phyloP scores from a whole-genome alignment of 129 eudicot genomes.

The Tanacetum coccineum region DNA sequence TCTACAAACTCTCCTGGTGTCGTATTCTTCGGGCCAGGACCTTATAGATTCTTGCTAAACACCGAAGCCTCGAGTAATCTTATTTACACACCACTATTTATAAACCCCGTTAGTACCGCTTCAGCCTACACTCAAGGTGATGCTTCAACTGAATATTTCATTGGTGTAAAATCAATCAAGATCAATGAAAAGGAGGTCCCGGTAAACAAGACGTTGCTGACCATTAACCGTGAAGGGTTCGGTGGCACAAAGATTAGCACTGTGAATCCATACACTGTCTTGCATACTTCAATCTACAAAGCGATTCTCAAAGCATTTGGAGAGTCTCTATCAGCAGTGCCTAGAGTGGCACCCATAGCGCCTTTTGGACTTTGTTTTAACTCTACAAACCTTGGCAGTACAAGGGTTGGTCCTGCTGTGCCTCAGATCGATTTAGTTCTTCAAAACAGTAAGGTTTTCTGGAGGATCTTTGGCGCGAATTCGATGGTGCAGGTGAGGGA shows the following conservation, averaged over 20 bases:
- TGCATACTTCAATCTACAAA: slow-evolving; percentile 34
- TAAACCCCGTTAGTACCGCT: slow-evolving; percentile 32
- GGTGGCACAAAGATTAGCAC: slow-evolving; percentile 53
- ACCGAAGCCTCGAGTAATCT: slow-evolving; percentile 30
- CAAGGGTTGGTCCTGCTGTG: slow-evolving; percentile 31
- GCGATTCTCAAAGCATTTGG: slow-evolving; percentile 25
- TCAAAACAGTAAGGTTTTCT: slow-evolving; percentile 15
- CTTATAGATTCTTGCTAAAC: slow-evolving; percentile 27
- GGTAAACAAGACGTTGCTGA: slow-evolving; percentile 24
- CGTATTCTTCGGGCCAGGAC: slow-evolving; percentile 41
- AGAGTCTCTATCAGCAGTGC: slow-evolving; percentile 11
- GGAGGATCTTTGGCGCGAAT: slow-evolving; percentile 43
- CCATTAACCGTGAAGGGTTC: slow-evolving; percentile 31
- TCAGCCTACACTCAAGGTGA: slow-evolving; percentile 26
- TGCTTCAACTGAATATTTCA: slow-evolving; percentile 33
- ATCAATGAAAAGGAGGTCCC: slow-evolving; percentile 22
- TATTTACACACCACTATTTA: slow-evolving; percentile 36
- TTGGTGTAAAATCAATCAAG: slow-evolving; percentile 33
- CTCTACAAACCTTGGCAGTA: slow-evolving; percentile 12
- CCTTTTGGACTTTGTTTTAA: slow-evolving; percentile 37
- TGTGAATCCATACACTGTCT: slow-evolving; percentile 39
- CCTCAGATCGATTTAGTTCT: slow-evolving; percentile 39
- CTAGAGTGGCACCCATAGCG: slow-evolving; percentile 31
- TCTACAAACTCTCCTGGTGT: slow-evolving; percentile 34
- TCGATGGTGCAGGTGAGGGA: slow-evolving; percentile 33